Base-by-base conservation (phyloP, 2,329 filamentous ascomycete species). In the Ceratocystis eucalypticola region DNA sequence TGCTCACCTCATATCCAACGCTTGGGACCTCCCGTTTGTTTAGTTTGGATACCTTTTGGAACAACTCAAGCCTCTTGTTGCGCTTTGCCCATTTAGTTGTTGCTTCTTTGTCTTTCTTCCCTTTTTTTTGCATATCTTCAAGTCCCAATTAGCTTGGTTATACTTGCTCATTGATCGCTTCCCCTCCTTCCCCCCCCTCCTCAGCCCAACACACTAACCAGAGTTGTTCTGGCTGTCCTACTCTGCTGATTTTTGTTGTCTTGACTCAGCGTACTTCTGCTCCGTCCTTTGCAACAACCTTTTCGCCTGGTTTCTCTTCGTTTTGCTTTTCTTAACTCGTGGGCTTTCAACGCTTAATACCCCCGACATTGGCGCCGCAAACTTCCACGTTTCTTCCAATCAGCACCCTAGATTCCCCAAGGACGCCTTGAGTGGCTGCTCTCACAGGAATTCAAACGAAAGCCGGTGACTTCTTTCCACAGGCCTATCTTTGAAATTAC, bases 361-460 rank as follows among this genome's bases (percentile, higher is more conserved):
- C 22, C 20, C 20, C 28, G 55, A 37, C 17, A 59, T n/a, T 59
- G 37, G 3, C 22, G 55, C 55, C 33, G 28, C 30, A 59, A 20
- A 33, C 55, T 17, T 59, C 55, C 28, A 20, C 55, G 15, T 25
- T 30, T 30, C 44, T 65, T 45, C 50, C 17, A 25, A 48, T 50
- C 64, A 59, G 15, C 17, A 25, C 28, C 55, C 17, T 30, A 62
- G n/a, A 46, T 44, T 45, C 62, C 46, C 65, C 48, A 55, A 65
- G 65, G 66, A 68, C 66, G 64, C 66, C 66, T 68, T 68, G 57
- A 68, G 66, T 68, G 66, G 66, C 61, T 65, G 63, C 59, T 68
- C 66, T 68, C 65, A 15, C 44, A 59, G 41, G 64, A 48, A 59
- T 59, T 30, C 25, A 33, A 33, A 46, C 64, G 33, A 61, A 45